phyloP scores from a whole-genome alignment of 2,329 filamentous ascomycete species.

The Ophioceras dolichostomum region DNA sequence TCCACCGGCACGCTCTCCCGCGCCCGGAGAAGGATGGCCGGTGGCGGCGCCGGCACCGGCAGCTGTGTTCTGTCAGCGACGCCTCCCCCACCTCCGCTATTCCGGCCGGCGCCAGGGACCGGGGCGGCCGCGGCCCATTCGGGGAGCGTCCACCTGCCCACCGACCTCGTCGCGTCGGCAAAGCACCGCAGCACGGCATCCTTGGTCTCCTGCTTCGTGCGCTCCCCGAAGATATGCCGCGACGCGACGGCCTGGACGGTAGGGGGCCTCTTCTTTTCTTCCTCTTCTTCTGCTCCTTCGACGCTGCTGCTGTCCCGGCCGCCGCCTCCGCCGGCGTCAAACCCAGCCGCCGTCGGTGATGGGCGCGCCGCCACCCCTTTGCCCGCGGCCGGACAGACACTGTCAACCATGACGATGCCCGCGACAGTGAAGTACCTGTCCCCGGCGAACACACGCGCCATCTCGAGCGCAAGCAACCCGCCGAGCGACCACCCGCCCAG shows the following conservation, averaged over 20 bases:
- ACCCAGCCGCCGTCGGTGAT: neutral
- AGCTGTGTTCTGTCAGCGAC: neutral
- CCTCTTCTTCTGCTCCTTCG: conserved; percentile 7
- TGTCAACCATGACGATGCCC: conserved; percentile 42
- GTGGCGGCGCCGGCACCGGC: conserved; percentile 18
- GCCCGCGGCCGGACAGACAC: conserved; percentile 20
- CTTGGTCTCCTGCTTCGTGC: conserved; percentile 16
- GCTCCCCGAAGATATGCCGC: conserved; percentile 3
- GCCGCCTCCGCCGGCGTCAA: neutral
- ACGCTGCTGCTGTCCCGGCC: neutral
- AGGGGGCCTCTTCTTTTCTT: conserved; percentile 16
- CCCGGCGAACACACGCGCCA: conserved; percentile 27
- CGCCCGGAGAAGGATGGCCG: conserved; percentile 32
- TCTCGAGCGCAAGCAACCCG: conserved; percentile 36
- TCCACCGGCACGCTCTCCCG: conserved; percentile 23
- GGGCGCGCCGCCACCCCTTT: neutral
- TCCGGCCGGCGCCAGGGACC: neutral
- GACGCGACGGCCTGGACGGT: neutral
- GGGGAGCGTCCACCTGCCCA: conserved; percentile 26
- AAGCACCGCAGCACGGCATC: conserved; percentile 24
- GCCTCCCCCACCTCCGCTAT: too few relatives aligned
- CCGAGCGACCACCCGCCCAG: conserved; percentile 46
- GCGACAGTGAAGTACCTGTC: conserved; percentile 22
- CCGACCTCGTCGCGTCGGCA: conserved; percentile 26
- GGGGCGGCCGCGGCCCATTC: neutral